A percentile compares a stretch with the other conserved stretches of the same genome.
Evolutionary conservation across 352 stramenopile species (phyloP).

Genomic region (Pythium angustatum): DNA sequence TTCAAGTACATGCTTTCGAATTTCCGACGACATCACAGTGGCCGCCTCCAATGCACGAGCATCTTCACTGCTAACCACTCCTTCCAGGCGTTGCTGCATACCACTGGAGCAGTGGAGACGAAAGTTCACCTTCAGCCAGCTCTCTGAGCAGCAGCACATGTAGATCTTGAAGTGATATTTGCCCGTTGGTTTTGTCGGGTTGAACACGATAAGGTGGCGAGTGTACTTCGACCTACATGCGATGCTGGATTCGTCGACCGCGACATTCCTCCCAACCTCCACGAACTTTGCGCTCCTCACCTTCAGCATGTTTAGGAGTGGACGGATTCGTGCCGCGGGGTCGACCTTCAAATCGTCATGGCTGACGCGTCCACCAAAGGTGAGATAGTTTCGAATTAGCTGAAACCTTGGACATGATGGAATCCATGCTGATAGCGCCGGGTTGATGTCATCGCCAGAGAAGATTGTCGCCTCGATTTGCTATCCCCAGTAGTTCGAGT

Average conservation of each 20-base stretch:
- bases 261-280: constrained; percentile 29
- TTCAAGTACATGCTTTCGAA: constrained; percentile 34
- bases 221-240: constrained; percentile 34
- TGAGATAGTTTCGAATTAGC: constrained; percentile 27
- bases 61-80: neutral
- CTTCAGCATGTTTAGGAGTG: constrained; percentile 34
- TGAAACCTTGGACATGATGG: constrained; percentile 33
- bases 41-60: neutral
- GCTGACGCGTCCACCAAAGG: constrained; percentile 16
- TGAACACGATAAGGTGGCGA: constrained; percentile 34
- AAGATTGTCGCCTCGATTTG: constrained; percentile 24
- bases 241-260: constrained; percentile 35
- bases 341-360: constrained; percentile 13
- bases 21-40: constrained; percentile 8
- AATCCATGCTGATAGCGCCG: no score
- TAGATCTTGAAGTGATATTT: constrained; percentile 45
- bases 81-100: constrained; percentile 26
- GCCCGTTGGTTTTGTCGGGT: constrained; percentile 33
- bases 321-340: constrained; percentile 26
- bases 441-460: no score
- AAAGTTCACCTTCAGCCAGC: constrained; percentile 34
- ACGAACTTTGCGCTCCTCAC: constrained; percentile 30
- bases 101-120: constrained; percentile 30
- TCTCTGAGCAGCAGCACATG: constrained; percentile 32
- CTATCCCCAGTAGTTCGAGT: constrained; percentile 27